Evolutionary conservation across 2,329 filamentous ascomycete species (phyloP).

Genomic region (Phaeoacremonium minimum): DNA sequence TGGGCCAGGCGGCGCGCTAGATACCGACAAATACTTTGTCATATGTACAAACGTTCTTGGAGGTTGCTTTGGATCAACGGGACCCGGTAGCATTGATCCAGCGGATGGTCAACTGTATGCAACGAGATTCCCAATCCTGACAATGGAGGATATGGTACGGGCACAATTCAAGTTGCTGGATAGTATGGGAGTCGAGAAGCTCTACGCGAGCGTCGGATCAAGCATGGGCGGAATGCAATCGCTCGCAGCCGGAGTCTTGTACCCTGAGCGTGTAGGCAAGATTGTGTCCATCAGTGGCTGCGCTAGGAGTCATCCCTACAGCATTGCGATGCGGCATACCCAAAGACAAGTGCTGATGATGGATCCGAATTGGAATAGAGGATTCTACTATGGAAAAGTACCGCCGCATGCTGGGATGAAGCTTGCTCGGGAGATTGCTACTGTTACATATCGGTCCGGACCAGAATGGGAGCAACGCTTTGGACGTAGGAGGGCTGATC

Average conservation of each 20-base stretch:
- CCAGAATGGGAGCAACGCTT: slow-evolving; percentile 98
- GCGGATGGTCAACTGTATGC: slow-evolving; percentile 85
- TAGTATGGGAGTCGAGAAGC: slow-evolving; percentile 65
- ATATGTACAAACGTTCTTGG: slow-evolving; percentile 97
- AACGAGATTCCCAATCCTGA: slow-evolving; percentile 91
- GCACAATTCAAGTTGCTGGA: slow-evolving; percentile 91
- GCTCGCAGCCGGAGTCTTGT: slow-evolving; percentile 78
- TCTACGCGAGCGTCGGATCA: slow-evolving; percentile 90
- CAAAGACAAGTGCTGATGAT: slow-evolving; percentile 98
- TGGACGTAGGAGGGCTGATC: slow-evolving; percentile 79
- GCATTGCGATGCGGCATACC: slow-evolving; percentile 97
- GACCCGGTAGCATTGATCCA: slow-evolving; percentile 82
- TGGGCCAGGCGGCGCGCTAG: slow-evolving; percentile 75
- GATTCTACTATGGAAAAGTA: slow-evolving; percentile 85
- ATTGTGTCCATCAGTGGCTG: slow-evolving; percentile 91
- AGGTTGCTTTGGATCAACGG: slow-evolving; percentile 93
- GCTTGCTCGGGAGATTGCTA: slow-evolving; percentile 92
- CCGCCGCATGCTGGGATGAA: slow-evolving; percentile 98
- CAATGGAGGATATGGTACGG: slow-evolving; percentile 95
- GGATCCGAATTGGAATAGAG: slow-evolving; percentile 94
- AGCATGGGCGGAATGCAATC: slow-evolving; percentile 99
- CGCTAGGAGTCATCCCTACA: slow-evolving; percentile 92
- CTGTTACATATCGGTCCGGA: slow-evolving; percentile 92
- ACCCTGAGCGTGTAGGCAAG: slow-evolving; percentile 74
- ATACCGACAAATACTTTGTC: slow-evolving; percentile 88